These are phyloP conservation scores for Cystodermella granulosa DNA, from an alignment of 1,284 basidiomycete genomes.

Conservation along the genomic window DNA sequence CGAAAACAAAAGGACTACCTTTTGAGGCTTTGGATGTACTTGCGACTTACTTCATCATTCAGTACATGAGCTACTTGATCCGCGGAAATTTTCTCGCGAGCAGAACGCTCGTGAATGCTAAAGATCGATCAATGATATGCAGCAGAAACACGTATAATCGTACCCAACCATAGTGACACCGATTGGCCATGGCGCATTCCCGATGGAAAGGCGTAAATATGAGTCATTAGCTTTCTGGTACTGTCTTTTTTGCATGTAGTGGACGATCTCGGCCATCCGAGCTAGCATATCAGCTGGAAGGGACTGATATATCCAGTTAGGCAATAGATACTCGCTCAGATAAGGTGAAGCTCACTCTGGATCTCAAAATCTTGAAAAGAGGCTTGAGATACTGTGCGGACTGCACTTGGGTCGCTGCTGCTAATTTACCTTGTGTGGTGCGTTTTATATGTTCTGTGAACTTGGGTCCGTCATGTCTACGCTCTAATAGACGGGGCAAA, in stretches of 20 bases:
- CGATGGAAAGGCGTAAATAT: constrained; percentile 93
- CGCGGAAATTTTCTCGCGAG: constrained; percentile 92
- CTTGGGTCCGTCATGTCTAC: constrained; percentile 7
- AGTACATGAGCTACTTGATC: constrained; percentile 97
- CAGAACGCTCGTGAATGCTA: constrained; percentile 96
- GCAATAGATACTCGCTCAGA: constrained; percentile 2
- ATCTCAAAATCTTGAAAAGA: constrained; percentile 84
- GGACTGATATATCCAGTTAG: constrained; percentile 45
- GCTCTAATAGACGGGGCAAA: neutral
- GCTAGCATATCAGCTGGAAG: constrained; percentile 82
- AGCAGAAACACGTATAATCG: constrained; percentile 24
- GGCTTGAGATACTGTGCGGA: constrained; percentile 96
- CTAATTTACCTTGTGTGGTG: constrained; percentile 87
- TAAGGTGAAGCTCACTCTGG: constrained; percentile 52
- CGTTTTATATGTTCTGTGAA: constrained; percentile 69
- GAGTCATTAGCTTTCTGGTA: constrained; percentile 96
- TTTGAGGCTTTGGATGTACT: constrained; percentile 98
- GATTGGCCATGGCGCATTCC: constrained; percentile 99
- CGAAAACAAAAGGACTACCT: constrained; percentile 46
- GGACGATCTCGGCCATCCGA: constrained; percentile 91
- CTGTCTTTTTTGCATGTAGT: constrained; percentile 91
- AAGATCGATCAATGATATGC: neutral
- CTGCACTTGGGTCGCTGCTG: constrained; percentile 92
- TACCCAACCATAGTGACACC: constrained; percentile 98
- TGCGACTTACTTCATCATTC: constrained; percentile 97